These are phyloP conservation scores for Coniosporium apollinis DNA, from an alignment of 495 filamentous ascomycete genomes.

Conservation along the genomic window DNA sequence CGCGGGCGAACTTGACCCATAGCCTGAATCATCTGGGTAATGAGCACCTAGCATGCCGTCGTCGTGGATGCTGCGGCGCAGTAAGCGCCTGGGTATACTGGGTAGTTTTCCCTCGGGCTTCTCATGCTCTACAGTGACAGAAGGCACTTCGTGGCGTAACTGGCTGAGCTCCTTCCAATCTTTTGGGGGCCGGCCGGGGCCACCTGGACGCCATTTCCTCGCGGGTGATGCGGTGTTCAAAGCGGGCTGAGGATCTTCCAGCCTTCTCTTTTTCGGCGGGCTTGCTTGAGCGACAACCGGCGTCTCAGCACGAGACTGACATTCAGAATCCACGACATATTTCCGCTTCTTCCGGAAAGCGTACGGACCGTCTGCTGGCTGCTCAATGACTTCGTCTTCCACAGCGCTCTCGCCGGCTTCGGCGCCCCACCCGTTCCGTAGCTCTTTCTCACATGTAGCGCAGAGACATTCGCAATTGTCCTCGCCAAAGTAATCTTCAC, in stretches of 20 bases:
- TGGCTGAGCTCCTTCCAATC: too few relatives aligned
- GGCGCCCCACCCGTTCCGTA: conserved; percentile 61
- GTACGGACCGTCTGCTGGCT: background rate
- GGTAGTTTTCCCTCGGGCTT: too few relatives aligned
- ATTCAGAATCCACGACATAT: background rate
- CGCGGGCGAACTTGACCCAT: too few relatives aligned
- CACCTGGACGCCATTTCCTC: too few relatives aligned
- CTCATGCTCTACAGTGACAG: too few relatives aligned
- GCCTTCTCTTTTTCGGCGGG: background rate
- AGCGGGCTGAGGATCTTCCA: background rate
- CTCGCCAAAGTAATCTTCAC: conserved; percentile 88
- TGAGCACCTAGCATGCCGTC: too few relatives aligned
- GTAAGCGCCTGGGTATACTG: too few relatives aligned
- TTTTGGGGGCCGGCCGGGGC: too few relatives aligned
- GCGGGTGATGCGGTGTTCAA: too few relatives aligned
- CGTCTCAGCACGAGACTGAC: background rate
- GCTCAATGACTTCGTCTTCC: conserved; percentile 5
- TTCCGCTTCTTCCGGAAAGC: conserved; percentile 1
- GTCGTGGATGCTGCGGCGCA: too few relatives aligned
- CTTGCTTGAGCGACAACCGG: background rate
- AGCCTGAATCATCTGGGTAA: too few relatives aligned
- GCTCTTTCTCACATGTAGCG: conserved; percentile 59
- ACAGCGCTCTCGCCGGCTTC: conserved; percentile 8
- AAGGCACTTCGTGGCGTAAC: too few relatives aligned
- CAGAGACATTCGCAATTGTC: conserved; percentile 95